These are phyloP conservation scores for Kwoniella botswanensis DNA, from an alignment of 768 basidiomycete species.

Conservation along the genomic window DNA sequence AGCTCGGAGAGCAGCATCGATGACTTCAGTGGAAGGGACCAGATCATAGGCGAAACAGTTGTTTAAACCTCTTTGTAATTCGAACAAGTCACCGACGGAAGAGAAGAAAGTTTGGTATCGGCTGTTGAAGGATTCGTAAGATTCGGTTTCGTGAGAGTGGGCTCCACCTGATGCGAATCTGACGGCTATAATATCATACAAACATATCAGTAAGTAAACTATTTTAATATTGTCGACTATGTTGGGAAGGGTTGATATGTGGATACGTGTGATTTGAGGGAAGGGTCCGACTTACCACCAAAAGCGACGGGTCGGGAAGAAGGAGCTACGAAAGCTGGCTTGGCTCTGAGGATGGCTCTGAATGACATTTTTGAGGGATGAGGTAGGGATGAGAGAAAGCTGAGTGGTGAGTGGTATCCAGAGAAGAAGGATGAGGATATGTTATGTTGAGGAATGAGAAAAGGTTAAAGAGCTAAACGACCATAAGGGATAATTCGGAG, in stretches of 20 bases:
- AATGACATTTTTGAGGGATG: constrained; percentile 8
- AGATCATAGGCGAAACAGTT: constrained; percentile 99
- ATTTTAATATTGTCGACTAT: no score
- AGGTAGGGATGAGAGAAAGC: not conserved
- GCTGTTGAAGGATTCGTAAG: constrained; percentile 90
- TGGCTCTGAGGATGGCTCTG: constrained; percentile 36
- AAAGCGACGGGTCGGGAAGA: constrained; percentile 31
- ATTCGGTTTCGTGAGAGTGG: constrained; percentile 79
- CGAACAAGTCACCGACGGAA: constrained; percentile 91
- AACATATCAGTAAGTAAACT: not conserved
- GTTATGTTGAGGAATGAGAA: constrained; percentile 3
- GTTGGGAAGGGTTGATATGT: no score
- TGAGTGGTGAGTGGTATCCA: constrained; percentile 25
- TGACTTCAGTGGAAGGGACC: constrained; percentile 54
- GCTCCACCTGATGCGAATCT: constrained; percentile 56
- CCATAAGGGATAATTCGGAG: constrained; percentile 22
- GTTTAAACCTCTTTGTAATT: constrained; percentile 97
- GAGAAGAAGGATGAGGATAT: not conserved
- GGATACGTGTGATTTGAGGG: not conserved
- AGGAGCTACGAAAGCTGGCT: constrained; percentile 24
- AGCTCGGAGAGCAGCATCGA: constrained; percentile 54
- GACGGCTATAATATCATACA: constrained; percentile 20
- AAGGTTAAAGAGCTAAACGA: not conserved
- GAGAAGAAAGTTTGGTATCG: constrained; percentile 95
- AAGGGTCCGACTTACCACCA: constrained; percentile 22